These are phyloP conservation scores for Phalaenopsis hybrid DNA, from an alignment of 116 monocot species.

Conservation along the genomic window DNA sequence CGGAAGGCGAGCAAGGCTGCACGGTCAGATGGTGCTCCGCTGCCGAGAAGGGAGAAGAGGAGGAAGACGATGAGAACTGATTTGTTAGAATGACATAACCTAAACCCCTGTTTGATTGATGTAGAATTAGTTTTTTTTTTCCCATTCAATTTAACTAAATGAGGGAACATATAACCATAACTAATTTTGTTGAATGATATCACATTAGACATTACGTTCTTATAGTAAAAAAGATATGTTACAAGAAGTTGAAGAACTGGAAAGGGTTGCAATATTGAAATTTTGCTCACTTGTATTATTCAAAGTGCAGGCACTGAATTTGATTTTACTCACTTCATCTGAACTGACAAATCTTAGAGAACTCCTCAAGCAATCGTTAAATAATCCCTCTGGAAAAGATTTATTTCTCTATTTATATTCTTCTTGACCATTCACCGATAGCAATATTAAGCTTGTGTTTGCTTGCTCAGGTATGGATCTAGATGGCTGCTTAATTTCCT, in stretches of 20 bases:
- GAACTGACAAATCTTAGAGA: conserved; percentile 65
- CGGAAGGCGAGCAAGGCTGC: conserved; percentile 23
- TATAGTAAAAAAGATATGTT: too few species aligned
- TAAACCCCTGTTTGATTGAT: too few species aligned
- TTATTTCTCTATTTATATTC: too few species aligned
- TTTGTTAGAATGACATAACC: not conserved
- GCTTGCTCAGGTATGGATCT: conserved; percentile 64
- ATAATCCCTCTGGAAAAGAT: too few species aligned
- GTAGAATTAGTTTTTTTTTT: too few species aligned
- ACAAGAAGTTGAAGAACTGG: not conserved
- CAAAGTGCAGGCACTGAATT: conserved; percentile 75
- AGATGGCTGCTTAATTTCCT: conserved; percentile 6
- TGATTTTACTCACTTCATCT: conserved; percentile 90
- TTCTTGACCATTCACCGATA: too few species aligned
- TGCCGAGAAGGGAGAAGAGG: not conserved
- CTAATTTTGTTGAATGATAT: too few species aligned
- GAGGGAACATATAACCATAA: too few species aligned
- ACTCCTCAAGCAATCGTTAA: conserved; percentile 68
- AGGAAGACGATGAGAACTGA: not conserved
- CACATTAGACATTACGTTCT: too few species aligned
- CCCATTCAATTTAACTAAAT: too few species aligned
- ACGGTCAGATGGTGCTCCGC: conserved; percentile 8
- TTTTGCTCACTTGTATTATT: conserved; percentile 13
- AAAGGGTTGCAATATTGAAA: conserved; percentile 1
- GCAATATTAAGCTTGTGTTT: too few species aligned